Conservation (phyloP, 352 stramenopile species). For the Thraustochytrium sp. region DNA sequence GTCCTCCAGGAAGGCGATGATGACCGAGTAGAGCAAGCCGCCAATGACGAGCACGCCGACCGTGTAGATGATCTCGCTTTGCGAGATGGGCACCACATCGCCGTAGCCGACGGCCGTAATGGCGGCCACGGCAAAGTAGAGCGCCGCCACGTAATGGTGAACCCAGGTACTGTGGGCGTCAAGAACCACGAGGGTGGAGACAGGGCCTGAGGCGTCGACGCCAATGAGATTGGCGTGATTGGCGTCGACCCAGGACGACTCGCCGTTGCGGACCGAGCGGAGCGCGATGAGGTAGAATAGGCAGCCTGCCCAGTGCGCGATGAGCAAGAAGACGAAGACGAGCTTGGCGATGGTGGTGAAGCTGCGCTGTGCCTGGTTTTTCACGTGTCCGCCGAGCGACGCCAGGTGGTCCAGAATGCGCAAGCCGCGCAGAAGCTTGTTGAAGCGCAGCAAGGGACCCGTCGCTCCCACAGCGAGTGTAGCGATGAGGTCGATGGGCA, state of each 20-base stretch:
- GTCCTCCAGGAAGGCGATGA: constrained; percentile 40
- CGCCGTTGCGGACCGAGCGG: background rate
- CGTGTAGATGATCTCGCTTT: constrained; percentile 1
- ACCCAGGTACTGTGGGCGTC: background rate
- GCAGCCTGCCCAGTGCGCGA: constrained; percentile 35
- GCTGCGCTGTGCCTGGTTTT: constrained; percentile 31
- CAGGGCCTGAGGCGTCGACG: background rate
- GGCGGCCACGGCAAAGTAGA: constrained; percentile 33
- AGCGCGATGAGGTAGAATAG: constrained; percentile 3
- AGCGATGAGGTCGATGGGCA: constrained; percentile 4
- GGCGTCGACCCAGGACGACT: background rate
- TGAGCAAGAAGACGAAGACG: constrained; percentile 20
- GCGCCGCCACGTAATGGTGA: background rate
- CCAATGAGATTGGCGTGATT: background rate
- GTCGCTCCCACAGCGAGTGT: background rate
- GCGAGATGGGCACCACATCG: background rate
- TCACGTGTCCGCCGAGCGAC: background rate
- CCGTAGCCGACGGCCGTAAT: constrained; percentile 26
- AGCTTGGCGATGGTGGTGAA: constrained; percentile 23
- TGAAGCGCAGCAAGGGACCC: background rate
- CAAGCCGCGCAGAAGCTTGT: constrained; percentile 34
- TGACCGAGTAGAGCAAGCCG: constrained; percentile 21
- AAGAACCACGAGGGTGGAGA: background rate
- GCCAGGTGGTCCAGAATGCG: background rate
- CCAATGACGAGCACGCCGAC: constrained; percentile 29